phyloP scores from a whole-genome alignment of 352 stramenopile species.

The Pythium phragmitis region DNA sequence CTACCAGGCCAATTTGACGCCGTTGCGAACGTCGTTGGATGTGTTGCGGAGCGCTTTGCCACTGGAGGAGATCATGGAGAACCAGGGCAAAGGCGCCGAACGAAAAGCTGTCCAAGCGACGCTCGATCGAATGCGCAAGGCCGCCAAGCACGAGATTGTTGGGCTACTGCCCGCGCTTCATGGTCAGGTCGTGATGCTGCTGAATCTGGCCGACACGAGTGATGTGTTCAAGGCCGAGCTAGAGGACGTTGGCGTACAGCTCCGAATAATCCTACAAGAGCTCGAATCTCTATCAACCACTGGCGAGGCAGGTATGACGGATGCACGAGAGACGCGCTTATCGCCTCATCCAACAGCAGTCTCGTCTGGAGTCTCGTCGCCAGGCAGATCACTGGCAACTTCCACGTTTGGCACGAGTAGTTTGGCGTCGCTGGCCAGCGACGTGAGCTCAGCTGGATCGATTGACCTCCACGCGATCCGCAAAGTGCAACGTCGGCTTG shows the following conservation, averaged over 20 bases:
- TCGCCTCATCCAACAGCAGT: not conserved
- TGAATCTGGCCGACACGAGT: constrained; percentile 47
- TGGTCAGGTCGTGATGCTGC: constrained; percentile 52
- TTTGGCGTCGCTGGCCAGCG: constrained; percentile 8
- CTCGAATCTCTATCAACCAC: constrained; percentile 8
- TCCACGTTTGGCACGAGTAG: not conserved
- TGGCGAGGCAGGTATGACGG: not conserved
- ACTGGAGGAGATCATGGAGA: constrained; percentile 65
- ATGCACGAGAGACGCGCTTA: not conserved
- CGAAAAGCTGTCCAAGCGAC: constrained; percentile 67
- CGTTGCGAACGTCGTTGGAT: constrained; percentile 34
- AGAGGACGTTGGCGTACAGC: constrained; percentile 38
- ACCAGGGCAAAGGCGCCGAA: constrained; percentile 74
- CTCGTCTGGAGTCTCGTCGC: not conserved
- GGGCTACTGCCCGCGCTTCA: constrained; percentile 63
- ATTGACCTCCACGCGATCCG: constrained; percentile 80
- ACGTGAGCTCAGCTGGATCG: not conserved
- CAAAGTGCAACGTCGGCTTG: constrained; percentile 75
- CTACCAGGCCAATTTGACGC: constrained; percentile 57
- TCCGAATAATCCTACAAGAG: constrained; percentile 50
- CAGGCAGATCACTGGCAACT: not conserved
- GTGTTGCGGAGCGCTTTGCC: constrained; percentile 65
- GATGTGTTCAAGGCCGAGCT: constrained; percentile 60
- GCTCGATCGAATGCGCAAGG: constrained; percentile 84
- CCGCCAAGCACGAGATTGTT: constrained; percentile 69